These are phyloP conservation scores for Aspergillus hiratsukae DNA, from an alignment of 2,329 filamentous ascomycete genomes.

Conservation along the genomic window DNA sequence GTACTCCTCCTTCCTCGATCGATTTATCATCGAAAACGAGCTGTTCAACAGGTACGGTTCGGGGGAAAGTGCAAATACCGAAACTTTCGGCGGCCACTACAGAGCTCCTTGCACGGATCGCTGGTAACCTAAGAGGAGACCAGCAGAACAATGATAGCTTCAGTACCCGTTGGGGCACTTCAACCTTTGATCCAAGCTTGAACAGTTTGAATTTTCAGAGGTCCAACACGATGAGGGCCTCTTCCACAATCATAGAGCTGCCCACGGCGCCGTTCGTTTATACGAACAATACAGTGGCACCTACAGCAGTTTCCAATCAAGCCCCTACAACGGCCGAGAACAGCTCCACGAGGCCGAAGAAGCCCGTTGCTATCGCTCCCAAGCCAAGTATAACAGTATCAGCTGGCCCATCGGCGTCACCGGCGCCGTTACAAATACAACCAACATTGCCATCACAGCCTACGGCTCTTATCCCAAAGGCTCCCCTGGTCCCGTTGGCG, in stretches of 20 bases:
- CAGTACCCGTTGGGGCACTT: slow-evolving; percentile 9
- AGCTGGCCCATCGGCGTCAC: not conserved
- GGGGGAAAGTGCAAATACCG: slow-evolving; percentile 18
- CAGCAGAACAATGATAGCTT: slow-evolving; percentile 11
- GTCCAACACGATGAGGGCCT: slow-evolving; percentile 18
- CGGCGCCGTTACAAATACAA: not conserved
- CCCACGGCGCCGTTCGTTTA: slow-evolving; percentile 20
- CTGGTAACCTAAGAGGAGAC: slow-evolving; percentile 15
- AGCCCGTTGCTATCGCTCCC: slow-evolving; percentile 11
- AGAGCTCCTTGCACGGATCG: slow-evolving; percentile 22
- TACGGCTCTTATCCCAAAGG: not conserved
- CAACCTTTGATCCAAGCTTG: slow-evolving; percentile 1
- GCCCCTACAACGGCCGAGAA: slow-evolving; percentile 3
- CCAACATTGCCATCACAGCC: not conserved
- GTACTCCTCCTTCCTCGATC: slow-evolving; percentile 7
- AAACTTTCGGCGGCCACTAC: slow-evolving; percentile 23
- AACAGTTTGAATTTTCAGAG: slow-evolving; percentile 3
- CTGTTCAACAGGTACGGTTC: slow-evolving; percentile 7
- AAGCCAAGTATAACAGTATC: slow-evolving; percentile 7
- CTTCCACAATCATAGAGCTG: slow-evolving; percentile 23
- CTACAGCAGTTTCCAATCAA: slow-evolving; percentile 7
- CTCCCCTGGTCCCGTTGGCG: not conserved
- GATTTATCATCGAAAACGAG: slow-evolving; percentile 5
- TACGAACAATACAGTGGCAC: slow-evolving; percentile 9
- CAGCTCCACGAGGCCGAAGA: slow-evolving; percentile 1